phyloP scores from a whole-genome alignment of 2,329 filamentous ascomycete genomes.

The Lecanoromycetidae sp. region DNA sequence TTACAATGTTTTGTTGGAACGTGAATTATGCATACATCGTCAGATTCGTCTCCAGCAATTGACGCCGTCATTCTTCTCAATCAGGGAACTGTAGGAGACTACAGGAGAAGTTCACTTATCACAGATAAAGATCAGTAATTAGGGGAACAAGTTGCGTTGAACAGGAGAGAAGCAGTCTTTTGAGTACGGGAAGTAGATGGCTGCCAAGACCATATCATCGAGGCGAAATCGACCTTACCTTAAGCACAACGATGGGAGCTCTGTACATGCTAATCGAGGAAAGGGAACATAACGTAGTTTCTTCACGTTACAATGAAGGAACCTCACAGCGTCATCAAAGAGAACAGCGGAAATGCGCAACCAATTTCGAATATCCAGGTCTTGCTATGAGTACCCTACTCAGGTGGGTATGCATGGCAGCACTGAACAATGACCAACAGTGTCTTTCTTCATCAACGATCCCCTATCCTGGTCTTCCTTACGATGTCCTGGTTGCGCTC shows the following conservation, averaged over 20 bases:
- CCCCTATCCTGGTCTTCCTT: constrained; percentile 16
- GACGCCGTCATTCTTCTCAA: constrained; percentile 37
- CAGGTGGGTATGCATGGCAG: too few species aligned
- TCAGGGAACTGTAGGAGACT: neutral
- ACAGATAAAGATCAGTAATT: too few species aligned
- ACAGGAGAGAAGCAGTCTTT: neutral
- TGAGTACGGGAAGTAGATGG: neutral
- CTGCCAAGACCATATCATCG: neutral
- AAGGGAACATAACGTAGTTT: too few species aligned
- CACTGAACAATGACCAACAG: neutral
- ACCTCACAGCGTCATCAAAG: constrained; percentile 14
- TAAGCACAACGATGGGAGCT: too few species aligned
- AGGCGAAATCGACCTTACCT: neutral
- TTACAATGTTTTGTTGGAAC: neutral
- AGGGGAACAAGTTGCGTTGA: neutral
- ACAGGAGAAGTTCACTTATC: too few species aligned
- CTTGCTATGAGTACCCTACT: neutral
- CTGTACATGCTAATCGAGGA: too few species aligned
- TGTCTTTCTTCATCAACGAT: neutral
- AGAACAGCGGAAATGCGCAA: constrained; percentile 22
- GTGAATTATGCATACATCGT: constrained; percentile 33
- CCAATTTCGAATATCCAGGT: constrained; percentile 13
- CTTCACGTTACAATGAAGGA: too few species aligned
- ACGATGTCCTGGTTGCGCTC: constrained; percentile 21
- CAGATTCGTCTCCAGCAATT: constrained; percentile 40